Conservation (phyloP, 1,284 basidiomycete genomes). For the Acaromyces ingoldii region DNA sequence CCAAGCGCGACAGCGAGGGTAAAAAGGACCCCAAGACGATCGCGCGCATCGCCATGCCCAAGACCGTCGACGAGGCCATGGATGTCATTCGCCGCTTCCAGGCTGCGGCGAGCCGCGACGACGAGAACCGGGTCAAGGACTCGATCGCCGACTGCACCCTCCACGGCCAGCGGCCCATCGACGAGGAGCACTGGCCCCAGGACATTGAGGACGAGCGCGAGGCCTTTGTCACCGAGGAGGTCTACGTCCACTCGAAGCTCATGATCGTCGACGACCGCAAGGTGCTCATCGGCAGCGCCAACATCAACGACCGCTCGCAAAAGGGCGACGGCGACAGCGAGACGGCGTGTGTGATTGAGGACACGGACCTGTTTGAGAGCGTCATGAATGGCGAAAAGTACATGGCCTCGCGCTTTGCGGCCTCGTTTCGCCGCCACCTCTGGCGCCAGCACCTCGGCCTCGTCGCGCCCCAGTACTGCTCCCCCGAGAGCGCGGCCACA, state of each 20-base stretch:
- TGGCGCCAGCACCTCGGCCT: slow-evolving; percentile 47
- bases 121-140: slow-evolving; percentile 59
- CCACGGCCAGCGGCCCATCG: slow-evolving; percentile 10
- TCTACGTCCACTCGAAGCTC: slow-evolving; percentile 16
- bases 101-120: slow-evolving; percentile 16
- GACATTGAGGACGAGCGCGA: slow-evolving; percentile 73
- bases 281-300: slow-evolving; percentile 73
- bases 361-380: slow-evolving; percentile 69
- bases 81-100: slow-evolving; percentile 17
- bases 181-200: slow-evolving; percentile 73
- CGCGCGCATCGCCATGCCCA: slow-evolving; percentile 29
- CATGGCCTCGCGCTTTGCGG: slow-evolving; percentile 67
- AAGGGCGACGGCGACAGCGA: slow-evolving; percentile 79
- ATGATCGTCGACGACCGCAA: slow-evolving; percentile 19
- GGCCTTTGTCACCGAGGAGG: slow-evolving; percentile 57
- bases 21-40: slow-evolving; percentile 13
- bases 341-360: slow-evolving; percentile 84
- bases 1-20: slow-evolving; percentile 9
- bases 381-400: slow-evolving; percentile 72
- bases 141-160: slow-evolving; percentile 56
- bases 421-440: slow-evolving; percentile 66
- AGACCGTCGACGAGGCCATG: slow-evolving; percentile 32
- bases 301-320: slow-evolving; percentile 52
- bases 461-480: slow-evolving; percentile 21
- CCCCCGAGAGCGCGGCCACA: slow-evolving; percentile 3